Percentiles rank a stretch among this genome's conserved stretches.
phyloP scores from a whole-genome alignment of 352 stramenopile species.

The Aphanomyces astaci region DNA sequence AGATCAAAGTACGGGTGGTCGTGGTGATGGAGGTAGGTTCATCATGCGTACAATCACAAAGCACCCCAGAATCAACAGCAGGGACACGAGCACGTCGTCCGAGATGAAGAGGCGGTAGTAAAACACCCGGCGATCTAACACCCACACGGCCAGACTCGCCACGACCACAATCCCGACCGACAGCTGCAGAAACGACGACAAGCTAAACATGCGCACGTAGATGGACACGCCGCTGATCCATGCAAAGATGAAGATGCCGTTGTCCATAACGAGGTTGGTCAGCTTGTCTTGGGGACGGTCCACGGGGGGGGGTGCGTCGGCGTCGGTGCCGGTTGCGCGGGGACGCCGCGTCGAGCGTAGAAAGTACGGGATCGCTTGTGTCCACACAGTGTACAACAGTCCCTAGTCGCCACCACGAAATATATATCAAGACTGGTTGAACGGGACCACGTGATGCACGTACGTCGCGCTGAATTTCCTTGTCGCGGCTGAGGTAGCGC shows the following conservation, averaged over 20 bases:
- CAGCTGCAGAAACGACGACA: slow-evolving; percentile 67
- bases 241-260: slow-evolving; percentile 79
- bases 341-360: not conserved
- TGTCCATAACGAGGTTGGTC: slow-evolving; percentile 69
- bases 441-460: too few relatives aligned
- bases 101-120: slow-evolving; percentile 86
- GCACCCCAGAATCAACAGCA: slow-evolving; percentile 69
- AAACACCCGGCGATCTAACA: slow-evolving; percentile 76
- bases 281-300: not conserved
- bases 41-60: slow-evolving; percentile 56
- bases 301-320: not conserved
- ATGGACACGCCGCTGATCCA: slow-evolving; percentile 77
- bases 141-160: slow-evolving; percentile 60
- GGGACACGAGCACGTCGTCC: slow-evolving; percentile 78
- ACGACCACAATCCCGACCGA: slow-evolving; percentile 61
- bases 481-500: slow-evolving; percentile 75
- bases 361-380: slow-evolving; percentile 13
- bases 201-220: slow-evolving; percentile 80
- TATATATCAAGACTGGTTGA: not conserved
- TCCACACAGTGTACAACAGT: slow-evolving; percentile 18
- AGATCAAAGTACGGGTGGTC: not conserved
- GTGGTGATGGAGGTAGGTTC: not conserved
- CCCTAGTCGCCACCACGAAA: not conserved
- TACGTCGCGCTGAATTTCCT: slow-evolving; percentile 64
- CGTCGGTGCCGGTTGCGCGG: not conserved